Evolutionary conservation across 371 early-diverging fungal species (phyloP).

Genomic region (Dinochytrium kinnereticum): DNA sequence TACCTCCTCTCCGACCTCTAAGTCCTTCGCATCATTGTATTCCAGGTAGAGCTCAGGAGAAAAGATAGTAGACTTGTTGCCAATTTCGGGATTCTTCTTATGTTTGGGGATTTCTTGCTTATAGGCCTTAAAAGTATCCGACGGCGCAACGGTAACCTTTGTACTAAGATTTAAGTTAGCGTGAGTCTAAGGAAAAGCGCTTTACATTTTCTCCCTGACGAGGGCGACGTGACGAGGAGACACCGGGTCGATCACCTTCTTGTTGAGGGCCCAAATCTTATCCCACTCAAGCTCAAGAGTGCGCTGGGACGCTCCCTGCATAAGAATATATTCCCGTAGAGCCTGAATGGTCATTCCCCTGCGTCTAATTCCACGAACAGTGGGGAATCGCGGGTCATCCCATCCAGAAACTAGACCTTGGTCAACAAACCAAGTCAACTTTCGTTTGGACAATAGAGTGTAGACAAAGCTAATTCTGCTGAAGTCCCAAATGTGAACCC

Average conservation of each 20-base stretch:
- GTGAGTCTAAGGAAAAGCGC: slow-evolving; percentile 9
- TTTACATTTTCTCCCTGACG: slow-evolving; percentile 63
- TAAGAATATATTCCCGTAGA: slow-evolving; percentile 96
- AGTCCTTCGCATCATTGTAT: slow-evolving; percentile 85
- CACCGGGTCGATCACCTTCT: slow-evolving; percentile 95
- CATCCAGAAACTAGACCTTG: slow-evolving; percentile 83
- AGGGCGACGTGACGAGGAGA: slow-evolving; percentile 94
- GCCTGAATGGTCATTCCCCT: slow-evolving; percentile 99
- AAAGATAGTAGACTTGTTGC: slow-evolving; percentile 85
- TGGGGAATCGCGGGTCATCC: slow-evolving; percentile 99
- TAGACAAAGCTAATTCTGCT: slow-evolving; percentile 98
- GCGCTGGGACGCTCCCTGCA: slow-evolving; percentile 99
- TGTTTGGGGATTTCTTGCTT: slow-evolving; percentile 81
- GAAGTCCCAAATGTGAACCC: slow-evolving; percentile 94
- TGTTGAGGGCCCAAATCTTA: slow-evolving; percentile 99
- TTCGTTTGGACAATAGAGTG: slow-evolving; percentile 99
- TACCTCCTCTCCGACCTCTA: slow-evolving; percentile 89
- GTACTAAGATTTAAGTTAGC: slow-evolving; percentile 45
- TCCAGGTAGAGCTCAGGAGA: slow-evolving; percentile 83
- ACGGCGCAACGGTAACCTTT: slow-evolving; percentile 69
- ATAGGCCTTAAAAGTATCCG: slow-evolving; percentile 49
- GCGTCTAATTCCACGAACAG: slow-evolving; percentile 98
- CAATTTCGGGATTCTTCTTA: slow-evolving; percentile 96
- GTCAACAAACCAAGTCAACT: slow-evolving; percentile 90
- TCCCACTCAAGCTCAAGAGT: slow-evolving; percentile 98